A percentile compares a stretch with the other conserved stretches of the same genome.
Conservation (phyloP, 306 rosid species). For the Trichosanthes truncata region DNA sequence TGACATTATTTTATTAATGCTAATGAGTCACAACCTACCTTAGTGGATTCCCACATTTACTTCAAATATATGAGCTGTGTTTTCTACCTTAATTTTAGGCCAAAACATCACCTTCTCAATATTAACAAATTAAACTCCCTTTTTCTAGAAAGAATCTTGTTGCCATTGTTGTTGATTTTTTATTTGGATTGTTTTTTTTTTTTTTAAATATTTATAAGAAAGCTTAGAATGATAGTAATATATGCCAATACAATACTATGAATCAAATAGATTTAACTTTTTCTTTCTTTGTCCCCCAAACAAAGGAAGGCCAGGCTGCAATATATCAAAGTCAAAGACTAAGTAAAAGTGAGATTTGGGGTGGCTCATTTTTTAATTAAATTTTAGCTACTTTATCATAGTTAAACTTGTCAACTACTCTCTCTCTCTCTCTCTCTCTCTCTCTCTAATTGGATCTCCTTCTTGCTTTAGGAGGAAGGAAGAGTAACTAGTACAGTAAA, state of each 20-base stretch:
- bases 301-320: background rate
- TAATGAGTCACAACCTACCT: background rate
- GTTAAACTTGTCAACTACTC: background rate
- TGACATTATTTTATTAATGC: background rate
- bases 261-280: background rate
- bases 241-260: background rate
- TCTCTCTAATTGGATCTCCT: background rate
- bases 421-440: background rate
- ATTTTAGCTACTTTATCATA: background rate
- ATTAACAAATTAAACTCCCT: background rate
- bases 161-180: background rate
- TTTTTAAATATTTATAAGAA: background rate
- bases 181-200: no score
- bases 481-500: background rate
- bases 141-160: background rate
- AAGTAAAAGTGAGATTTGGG: background rate
- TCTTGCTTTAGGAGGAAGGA: background rate
- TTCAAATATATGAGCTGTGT: background rate
- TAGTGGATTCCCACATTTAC: background rate
- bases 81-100: background rate
- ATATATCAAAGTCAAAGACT: background rate
- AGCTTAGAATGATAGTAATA: background rate
- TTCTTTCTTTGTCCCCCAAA: background rate
- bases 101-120: background rate
- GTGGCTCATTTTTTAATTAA: background rate